A percentile compares a stretch with the other conserved stretches of the same genome.
These are phyloP conservation scores for Globisporangium spinosum DNA, from an alignment of 352 stramenopile genomes.

Conservation along the genomic window DNA sequence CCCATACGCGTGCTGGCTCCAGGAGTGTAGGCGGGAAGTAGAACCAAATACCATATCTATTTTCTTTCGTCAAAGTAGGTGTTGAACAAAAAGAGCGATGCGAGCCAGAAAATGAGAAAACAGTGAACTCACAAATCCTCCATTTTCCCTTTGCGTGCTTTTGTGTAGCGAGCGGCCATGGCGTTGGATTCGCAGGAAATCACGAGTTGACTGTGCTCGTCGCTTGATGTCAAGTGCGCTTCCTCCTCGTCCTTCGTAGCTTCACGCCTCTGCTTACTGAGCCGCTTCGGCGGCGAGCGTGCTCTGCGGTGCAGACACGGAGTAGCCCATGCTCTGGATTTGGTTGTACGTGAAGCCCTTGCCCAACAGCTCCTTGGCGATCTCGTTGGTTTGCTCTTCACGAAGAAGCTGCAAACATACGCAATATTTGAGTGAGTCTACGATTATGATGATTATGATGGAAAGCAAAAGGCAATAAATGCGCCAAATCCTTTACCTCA, in stretches of 20 bases:
- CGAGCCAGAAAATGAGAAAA: neutral
- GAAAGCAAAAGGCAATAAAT: neutral
- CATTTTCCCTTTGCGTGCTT: neutral
- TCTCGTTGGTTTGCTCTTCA: conserved; percentile 82
- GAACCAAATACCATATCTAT: conserved; percentile 13
- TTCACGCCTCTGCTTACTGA: conserved; percentile 32
- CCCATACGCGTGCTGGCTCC: too few relatives aligned
- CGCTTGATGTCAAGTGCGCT: neutral
- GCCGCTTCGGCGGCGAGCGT: conserved; percentile 43
- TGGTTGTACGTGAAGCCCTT: conserved; percentile 85
- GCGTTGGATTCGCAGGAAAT: neutral
- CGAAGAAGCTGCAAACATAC: conserved; percentile 49
- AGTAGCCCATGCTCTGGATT: conserved; percentile 85
- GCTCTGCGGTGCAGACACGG: conserved; percentile 60
- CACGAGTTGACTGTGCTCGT: neutral
- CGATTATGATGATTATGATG: neutral
- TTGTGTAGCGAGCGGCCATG: neutral
- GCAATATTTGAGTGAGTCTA: neutral
- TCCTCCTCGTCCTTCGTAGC: neutral
- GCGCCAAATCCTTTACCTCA: conserved; percentile 41
- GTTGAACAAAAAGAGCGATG: conserved; percentile 7
- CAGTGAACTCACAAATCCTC: neutral
- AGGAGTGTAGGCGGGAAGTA: neutral
- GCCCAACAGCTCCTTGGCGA: conserved; percentile 74
- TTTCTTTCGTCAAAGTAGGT: conserved; percentile 12